Evolutionary conservation across 805 yeast genomes (phyloP).

Genomic region (Nakazawaea anatomiae): DNA sequence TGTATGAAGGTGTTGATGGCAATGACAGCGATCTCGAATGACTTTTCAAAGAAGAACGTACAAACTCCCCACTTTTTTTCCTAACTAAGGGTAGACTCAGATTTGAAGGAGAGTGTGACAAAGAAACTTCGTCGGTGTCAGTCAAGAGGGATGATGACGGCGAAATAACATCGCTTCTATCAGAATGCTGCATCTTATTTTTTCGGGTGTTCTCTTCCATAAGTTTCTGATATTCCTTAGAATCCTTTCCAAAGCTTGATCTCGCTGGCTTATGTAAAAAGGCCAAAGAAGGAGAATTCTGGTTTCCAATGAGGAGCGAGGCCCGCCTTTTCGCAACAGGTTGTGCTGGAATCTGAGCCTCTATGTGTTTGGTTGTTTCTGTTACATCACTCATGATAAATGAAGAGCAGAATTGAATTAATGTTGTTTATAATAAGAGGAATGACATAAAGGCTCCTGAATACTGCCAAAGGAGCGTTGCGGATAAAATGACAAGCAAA

Average conservation of each 20-base stretch:
- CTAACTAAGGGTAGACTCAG: slow-evolving; percentile 42
- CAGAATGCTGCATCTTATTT: slow-evolving; percentile 1
- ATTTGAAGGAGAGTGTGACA: not conserved
- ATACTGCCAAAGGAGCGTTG: no score
- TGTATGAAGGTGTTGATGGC: slow-evolving; percentile 54
- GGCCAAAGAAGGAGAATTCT: slow-evolving; percentile 19
- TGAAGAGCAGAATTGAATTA: no score
- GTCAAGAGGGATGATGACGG: slow-evolving; percentile 1
- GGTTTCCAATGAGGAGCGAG: slow-evolving; percentile 6
- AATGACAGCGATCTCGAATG: slow-evolving; percentile 25
- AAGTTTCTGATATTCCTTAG: slow-evolving; percentile 15
- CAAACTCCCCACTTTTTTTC: slow-evolving; percentile 82
- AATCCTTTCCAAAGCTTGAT: slow-evolving; percentile 17
- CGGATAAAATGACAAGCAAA: no score
- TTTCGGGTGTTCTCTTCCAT: slow-evolving; percentile 24
- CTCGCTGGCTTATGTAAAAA: slow-evolving; percentile 26
- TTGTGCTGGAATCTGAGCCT: not conserved
- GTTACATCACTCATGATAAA: not conserved
- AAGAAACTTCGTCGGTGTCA: not conserved
- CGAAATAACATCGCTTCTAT: not conserved
- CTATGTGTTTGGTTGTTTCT: not conserved
- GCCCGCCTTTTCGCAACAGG: slow-evolving; percentile 3
- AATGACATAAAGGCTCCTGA: no score
- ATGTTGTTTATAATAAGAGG: no score
- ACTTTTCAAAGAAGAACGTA: slow-evolving; percentile 62